Conservation (phyloP, 495 filamentous ascomycete species). For the Hypomontagnella monticulosa region DNA sequence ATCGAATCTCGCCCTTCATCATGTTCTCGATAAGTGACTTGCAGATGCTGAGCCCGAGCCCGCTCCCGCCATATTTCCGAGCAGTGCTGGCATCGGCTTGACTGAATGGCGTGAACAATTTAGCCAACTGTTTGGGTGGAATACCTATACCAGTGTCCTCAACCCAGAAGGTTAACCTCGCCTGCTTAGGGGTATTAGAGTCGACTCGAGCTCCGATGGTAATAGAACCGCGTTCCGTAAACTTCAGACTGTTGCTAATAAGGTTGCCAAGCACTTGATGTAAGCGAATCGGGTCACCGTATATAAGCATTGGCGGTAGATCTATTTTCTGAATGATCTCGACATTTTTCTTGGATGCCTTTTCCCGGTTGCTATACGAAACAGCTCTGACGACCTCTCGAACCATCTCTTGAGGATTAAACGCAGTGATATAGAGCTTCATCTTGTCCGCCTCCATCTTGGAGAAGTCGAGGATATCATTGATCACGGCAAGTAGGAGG, state of each 20-base stretch:
- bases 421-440: constrained; percentile 86
- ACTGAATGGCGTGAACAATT: constrained; percentile 90
- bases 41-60: constrained; percentile 90
- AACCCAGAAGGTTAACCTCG: constrained; percentile 85
- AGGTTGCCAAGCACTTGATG: constrained; percentile 95
- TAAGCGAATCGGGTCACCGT: constrained; percentile 87
- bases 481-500: constrained; percentile 90
- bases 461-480: constrained; percentile 93
- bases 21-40: constrained; percentile 94
- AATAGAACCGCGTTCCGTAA: constrained; percentile 86
- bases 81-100: constrained; percentile 90
- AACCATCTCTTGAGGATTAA: constrained; percentile 87
- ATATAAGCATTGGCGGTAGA: constrained; percentile 79
- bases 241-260: constrained; percentile 93
- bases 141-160: constrained; percentile 92
- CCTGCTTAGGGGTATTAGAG: constrained; percentile 71
- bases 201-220: constrained; percentile 78
- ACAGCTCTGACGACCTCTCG: constrained; percentile 86
- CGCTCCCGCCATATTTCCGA: constrained; percentile 88
- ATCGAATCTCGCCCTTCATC: constrained; percentile 81
- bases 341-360: constrained; percentile 67
- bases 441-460: constrained; percentile 96
- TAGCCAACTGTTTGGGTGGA: constrained; percentile 77
- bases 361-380: constrained; percentile 83
- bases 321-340: constrained; percentile 77